Evolutionary conservation across 305 asterid species (phyloP).

Genomic region (Plantago coronopus): DNA sequence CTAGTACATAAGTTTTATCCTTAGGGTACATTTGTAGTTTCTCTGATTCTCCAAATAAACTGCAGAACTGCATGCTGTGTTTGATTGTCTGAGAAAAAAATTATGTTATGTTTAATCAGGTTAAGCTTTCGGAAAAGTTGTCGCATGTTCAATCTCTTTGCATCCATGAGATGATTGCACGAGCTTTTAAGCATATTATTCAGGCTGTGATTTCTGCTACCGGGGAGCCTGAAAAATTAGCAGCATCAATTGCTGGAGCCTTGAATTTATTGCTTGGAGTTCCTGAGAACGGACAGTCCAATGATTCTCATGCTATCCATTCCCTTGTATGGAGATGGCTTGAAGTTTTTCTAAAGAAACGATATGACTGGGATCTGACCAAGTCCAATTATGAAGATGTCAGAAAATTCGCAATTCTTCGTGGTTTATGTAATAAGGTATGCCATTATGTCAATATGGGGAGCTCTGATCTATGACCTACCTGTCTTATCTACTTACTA

Average conservation of each 20-base stretch:
- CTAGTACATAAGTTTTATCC: constrained; percentile 13
- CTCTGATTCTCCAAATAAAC: background rate
- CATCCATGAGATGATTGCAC: constrained; percentile 90
- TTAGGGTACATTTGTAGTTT: background rate
- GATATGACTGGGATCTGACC: constrained; percentile 79
- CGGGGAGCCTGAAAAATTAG: constrained; percentile 60
- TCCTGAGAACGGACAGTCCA: constrained; percentile 50
- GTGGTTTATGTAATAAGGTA: constrained; percentile 99
- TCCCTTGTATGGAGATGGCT: constrained; percentile 87
- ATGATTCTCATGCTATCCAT: constrained; percentile 50
- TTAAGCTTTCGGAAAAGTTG: constrained; percentile 90
- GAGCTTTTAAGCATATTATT: constrained; percentile 92
- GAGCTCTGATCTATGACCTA: constrained; percentile 11
- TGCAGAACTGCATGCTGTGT: constrained; percentile 13
- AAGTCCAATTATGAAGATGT: constrained; percentile 65
- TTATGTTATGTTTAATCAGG: constrained; percentile 47
- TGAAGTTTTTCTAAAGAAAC: constrained; percentile 72
- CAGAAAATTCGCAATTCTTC: constrained; percentile 86
- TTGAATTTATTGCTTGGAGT: constrained; percentile 91
- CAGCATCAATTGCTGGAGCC: constrained; percentile 71
- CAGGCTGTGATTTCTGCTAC: constrained; percentile 84
- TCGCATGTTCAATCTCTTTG: constrained; percentile 97
- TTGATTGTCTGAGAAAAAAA: background rate
- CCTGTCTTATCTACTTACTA: background rate
- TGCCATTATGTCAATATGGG: constrained; percentile 23